Percentiles rank a stretch among this genome's conserved stretches.
phyloP scores from a whole-genome alignment of 1,139 yeast genomes.

The Sugiyamaella xylanicola region DNA sequence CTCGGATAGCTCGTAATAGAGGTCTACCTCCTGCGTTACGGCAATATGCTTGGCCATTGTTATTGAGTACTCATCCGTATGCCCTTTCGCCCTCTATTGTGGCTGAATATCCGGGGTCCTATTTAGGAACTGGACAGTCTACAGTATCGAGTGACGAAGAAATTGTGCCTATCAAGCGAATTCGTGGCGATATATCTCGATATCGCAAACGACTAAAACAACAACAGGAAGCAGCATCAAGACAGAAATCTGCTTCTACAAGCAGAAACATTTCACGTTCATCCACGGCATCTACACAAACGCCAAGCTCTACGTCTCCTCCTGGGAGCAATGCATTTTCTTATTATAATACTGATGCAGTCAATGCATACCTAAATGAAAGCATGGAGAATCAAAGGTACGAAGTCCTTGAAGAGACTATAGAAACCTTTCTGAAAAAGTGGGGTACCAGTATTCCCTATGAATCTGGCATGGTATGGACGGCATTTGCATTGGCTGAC shows the following conservation, averaged over 20 bases:
- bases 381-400: conserved; percentile 39
- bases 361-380: conserved; percentile 25
- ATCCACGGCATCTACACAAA: conserved; percentile 20
- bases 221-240: conserved; percentile 9
- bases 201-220: conserved; percentile 30
- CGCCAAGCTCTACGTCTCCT: conserved; percentile 25
- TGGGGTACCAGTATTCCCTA: conserved; percentile 82
- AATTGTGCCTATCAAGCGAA: conserved; percentile 36
- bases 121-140: conserved; percentile 21
- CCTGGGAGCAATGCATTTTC: conserved; percentile 11
- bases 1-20: conserved; percentile 75
- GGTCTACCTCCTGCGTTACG: conserved; percentile 87
- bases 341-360: conserved; percentile 14
- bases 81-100: conserved; percentile 70
- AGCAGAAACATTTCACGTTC: conserved; percentile 14
- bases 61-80: conserved; percentile 81
- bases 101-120: conserved; percentile 49
- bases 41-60: conserved; percentile 79
- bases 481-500: conserved; percentile 84
- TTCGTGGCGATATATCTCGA: conserved; percentile 41
- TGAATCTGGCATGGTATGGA: conserved; percentile 83
- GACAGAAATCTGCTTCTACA: conserved; percentile 10
- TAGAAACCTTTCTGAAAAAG: conserved; percentile 64
- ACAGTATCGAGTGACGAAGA: conserved; percentile 21
- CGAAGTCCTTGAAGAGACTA: conserved; percentile 59